Evolutionary conservation across 75 land plant genomes (phyloP), one percentile per base, ranked within the genome.

Genomic region (Cryptomeria japonica): DNA sequence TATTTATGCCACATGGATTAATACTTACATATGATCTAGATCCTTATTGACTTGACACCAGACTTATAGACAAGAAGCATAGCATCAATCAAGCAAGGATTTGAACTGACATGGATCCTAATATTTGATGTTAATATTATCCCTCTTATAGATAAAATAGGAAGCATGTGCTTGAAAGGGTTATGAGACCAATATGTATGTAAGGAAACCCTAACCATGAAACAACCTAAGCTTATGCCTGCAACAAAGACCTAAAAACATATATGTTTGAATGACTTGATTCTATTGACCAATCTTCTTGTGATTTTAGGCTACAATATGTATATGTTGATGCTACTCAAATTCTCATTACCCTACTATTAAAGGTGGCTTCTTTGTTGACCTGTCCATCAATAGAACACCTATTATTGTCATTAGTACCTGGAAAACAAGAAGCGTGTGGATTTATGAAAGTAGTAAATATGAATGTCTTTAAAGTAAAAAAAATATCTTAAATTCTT

Each of bases 381-480:
- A 84, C 89, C 84, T 92, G 80, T 91, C 93, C 90, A 91, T 89
- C 85, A 92, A 53, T 39, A 84, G 68, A 38, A 87, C 91, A 42
- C 93, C 89, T 47, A 88, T 78, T 46, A 80, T 84, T 25, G 93
- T 92, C 93, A 92, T 91, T 42, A 84, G 90, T 58, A 92, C 93
- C 93, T 92, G 77, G 3, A 10, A 88, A 80, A 77, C 22, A 25
- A 16, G 2, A 84, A 84, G 18, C 7, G 19, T 2, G 34, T 19
- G 7, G 31, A 44, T 44, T 44, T 44, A 44, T 4, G 6, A 44
- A 6, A 44, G 46, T 44, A 44, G 6, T 44, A 44, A 44, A 44
- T 44, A 44, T 44, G 46, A 44, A 4, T n/a, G n/a, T n/a, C n/a
- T n/a, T n/a, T n/a, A n/a, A n/a, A n/a, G n/a, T n/a, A n/a, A n/a